Base-by-base conservation (phyloP, 306 rosid genomes). In the Sechiopsis laciniata region DNA sequence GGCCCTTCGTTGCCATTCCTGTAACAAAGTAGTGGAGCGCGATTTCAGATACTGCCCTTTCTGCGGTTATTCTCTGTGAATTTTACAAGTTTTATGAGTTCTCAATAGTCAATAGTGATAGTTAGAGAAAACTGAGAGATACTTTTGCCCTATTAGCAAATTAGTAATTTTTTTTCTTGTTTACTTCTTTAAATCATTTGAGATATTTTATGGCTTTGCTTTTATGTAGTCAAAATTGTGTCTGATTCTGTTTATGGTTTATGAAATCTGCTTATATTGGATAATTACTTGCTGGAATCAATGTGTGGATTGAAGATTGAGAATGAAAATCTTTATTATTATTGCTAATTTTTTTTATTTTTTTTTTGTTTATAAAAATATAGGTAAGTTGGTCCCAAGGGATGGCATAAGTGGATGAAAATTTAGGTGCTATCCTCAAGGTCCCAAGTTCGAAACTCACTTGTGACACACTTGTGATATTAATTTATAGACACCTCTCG, bases 21-120 rank as follows among this genome's bases (percentile, higher is more conserved):
- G 98, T 48, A 78, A 85, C 17, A 85, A 84, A 53, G 29, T 42
- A 0, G 90, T 92, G 65, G 90, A 83, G 68, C 55, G 89, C 6
- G 83, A 85, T 46, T 92, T 90, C 79, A 76, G 80, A 45, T 90
- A 87, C 85, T 92, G 98, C 78, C 93, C 98, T 6, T 90, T 73
- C 73, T 92, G 98, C 32, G 98, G 98, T 12, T 76, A 90, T 0
- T 77, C 89, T 29, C 74, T 84, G 73, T 92, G 62, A 83, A 42
- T 45, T n/a, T n/a, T 21, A 7, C 8, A 22, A 6, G 17, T 21
- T 45, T 14, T 2, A 40, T 17, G 16, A 17, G 12, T 37, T 66
- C 29, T 26, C 29, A 26, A 26, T 26, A 26, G 29, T 66, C n/a
- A 5, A 45, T 66, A 17, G n/a, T 65, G 71, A 54, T 64, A n/a